phyloP scores from a whole-genome alignment of 139 green algal genomes.

The Coelastrella sp. region DNA sequence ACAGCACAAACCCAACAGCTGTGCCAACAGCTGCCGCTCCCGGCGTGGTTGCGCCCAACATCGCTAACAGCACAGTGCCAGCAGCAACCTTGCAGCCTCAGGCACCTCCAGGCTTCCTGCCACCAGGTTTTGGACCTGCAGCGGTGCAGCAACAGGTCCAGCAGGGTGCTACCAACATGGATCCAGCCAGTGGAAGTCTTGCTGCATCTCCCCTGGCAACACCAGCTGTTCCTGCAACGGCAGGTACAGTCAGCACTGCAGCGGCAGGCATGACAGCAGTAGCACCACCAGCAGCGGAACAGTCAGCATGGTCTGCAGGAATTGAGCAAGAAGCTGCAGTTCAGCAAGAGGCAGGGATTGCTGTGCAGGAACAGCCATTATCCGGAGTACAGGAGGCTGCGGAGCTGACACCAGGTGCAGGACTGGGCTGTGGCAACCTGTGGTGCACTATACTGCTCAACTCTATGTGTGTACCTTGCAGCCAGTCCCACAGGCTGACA shows the following conservation, averaged over 20 bases:
- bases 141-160: too few relatives aligned
- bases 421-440: too few relatives aligned
- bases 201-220: too few relatives aligned
- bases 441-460: too few relatives aligned
- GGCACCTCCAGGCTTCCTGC: background rate
- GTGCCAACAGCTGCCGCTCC: background rate
- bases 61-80: background rate
- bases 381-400: background rate
- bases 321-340: background rate
- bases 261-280: background rate
- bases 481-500: too few relatives aligned
- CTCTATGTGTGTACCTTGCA: too few relatives aligned
- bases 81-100: background rate
- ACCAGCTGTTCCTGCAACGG: too few relatives aligned
- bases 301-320: background rate
- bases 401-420: background rate
- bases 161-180: too few relatives aligned
- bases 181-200: too few relatives aligned
- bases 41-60: background rate
- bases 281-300: background rate
- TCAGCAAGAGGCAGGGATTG: background rate
- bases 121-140: background rate
- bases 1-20: background rate
- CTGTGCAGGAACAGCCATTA: background rate
- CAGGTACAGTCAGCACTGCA: background rate